These are phyloP conservation scores for Cladochytrium replicatum DNA, from an alignment of 192 early-diverging fungal genomes.

Conservation along the genomic window DNA sequence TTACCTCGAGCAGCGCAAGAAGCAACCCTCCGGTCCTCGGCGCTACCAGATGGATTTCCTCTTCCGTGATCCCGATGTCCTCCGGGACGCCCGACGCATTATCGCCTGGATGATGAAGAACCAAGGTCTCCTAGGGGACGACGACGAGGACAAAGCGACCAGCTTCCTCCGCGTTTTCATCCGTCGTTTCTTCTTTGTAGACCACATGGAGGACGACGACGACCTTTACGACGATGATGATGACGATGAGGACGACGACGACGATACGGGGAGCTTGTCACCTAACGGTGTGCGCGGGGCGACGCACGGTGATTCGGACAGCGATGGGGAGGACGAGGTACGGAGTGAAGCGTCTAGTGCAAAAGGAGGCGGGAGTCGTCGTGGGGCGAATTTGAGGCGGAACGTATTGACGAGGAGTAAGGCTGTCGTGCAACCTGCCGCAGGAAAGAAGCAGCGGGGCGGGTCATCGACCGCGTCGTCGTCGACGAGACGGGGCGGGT, in stretches of 20 bases:
- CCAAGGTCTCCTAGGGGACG: slow-evolving; percentile 37
- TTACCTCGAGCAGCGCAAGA: slow-evolving; percentile 69
- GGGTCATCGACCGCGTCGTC: too few species aligned
- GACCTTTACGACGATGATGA: slow-evolving; percentile 38
- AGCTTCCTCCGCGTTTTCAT: slow-evolving; percentile 69
- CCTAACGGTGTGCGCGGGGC: background rate
- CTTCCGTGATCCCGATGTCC: slow-evolving; percentile 63
- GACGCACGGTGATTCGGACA: background rate
- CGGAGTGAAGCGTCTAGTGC: background rate
- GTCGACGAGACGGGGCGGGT: too few species aligned
- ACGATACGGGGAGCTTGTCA: slow-evolving; percentile 8
- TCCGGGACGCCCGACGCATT: slow-evolving; percentile 68
- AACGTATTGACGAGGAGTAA: too few species aligned
- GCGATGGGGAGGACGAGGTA: slow-evolving; percentile 1
- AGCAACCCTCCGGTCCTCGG: slow-evolving; percentile 27
- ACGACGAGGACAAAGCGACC: slow-evolving; percentile 65
- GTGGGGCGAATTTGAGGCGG: too few species aligned
- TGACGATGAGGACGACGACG: slow-evolving; percentile 23
- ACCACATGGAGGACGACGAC: slow-evolving; percentile 44
- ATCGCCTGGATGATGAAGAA: slow-evolving; percentile 65
- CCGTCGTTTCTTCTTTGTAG: slow-evolving; percentile 52
- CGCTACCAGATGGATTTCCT: slow-evolving; percentile 74
- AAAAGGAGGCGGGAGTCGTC: too few species aligned
- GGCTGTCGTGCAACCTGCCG: too few species aligned
- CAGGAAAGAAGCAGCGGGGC: too few species aligned